Conservation (phyloP, 805 yeast species). For the Schizosaccharomyces octosporus region DNA sequence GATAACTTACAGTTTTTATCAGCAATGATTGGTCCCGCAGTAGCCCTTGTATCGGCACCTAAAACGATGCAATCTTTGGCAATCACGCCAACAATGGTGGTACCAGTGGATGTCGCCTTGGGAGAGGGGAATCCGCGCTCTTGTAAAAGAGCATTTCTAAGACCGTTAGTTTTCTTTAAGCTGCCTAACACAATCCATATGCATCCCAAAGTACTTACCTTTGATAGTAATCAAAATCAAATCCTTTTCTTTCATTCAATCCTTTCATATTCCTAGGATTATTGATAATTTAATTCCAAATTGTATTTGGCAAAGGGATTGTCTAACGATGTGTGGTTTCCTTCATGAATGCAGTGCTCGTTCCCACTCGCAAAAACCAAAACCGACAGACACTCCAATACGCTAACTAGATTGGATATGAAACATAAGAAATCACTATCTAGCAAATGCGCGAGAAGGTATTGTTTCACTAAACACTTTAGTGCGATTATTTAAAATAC, state of each 20-base stretch:
- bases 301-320: not conserved
- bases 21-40: constrained; percentile 88
- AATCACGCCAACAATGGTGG: constrained; percentile 76
- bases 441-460: no score
- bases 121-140: constrained; percentile 56
- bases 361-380: no score
- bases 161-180: not conserved
- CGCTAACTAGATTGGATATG: no score
- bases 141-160: constrained; percentile 45
- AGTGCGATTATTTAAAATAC: no score
- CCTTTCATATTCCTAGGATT: not conserved
- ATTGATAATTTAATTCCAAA: not conserved
- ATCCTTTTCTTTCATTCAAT: not conserved
- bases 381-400: no score
- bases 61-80: constrained; percentile 16
- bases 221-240: not conserved
- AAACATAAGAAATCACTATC: no score
- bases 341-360: not conserved
- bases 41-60: constrained; percentile 97
- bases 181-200: not conserved
- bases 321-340: not conserved
- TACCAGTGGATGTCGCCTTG: constrained; percentile 88
- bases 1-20: constrained; percentile 94
- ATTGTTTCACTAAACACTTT: no score
- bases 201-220: not conserved